Percentiles rank a stretch among this genome's conserved stretches.
Conservation (phyloP, 2,329 filamentous ascomycete species). For the Chaetomium olivaceum region DNA sequence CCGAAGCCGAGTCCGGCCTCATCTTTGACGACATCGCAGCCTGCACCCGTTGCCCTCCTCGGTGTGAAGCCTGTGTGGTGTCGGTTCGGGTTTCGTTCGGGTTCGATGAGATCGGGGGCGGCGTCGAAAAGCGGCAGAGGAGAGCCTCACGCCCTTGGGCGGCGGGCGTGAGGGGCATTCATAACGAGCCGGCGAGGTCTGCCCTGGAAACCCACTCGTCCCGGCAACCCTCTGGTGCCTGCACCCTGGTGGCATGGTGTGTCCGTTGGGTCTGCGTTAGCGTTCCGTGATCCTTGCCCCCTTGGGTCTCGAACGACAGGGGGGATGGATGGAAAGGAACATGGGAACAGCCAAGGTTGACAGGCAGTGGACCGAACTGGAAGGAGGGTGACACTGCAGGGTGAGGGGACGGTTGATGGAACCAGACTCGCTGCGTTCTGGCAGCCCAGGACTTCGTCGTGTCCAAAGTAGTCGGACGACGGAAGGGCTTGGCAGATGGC, state of each 20-base stretch:
- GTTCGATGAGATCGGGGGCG: neutral
- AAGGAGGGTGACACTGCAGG: slow-evolving; percentile 19
- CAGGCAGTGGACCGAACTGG: slow-evolving; percentile 21
- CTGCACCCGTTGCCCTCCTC: slow-evolving; percentile 11
- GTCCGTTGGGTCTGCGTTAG: slow-evolving; percentile 9
- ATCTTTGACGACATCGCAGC: slow-evolving; percentile 20
- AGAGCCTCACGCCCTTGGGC: slow-evolving; percentile 1
- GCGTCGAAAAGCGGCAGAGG: slow-evolving; percentile 5
- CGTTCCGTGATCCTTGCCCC: neutral
- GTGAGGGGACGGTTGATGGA: slow-evolving; percentile 17
- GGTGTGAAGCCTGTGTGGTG: neutral
- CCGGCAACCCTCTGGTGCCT: neutral
- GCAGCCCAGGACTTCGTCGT: neutral
- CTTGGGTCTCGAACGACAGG: slow-evolving; percentile 10
- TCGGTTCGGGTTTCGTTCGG: neutral
- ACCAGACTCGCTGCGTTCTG: slow-evolving; percentile 20
- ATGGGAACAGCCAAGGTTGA: neutral
- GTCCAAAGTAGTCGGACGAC: slow-evolving; percentile 1
- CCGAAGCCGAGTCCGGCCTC: slow-evolving; percentile 25
- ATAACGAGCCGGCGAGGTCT: slow-evolving; percentile 6
- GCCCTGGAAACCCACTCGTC: slow-evolving; percentile 3
- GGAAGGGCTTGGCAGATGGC: slow-evolving; percentile 26
- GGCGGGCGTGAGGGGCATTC: slow-evolving; percentile 11
- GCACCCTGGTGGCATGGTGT: neutral
- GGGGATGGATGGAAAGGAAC: neutral